Conservation (phyloP, 345 rosid species). For the Odontarrhena argentea region DNA sequence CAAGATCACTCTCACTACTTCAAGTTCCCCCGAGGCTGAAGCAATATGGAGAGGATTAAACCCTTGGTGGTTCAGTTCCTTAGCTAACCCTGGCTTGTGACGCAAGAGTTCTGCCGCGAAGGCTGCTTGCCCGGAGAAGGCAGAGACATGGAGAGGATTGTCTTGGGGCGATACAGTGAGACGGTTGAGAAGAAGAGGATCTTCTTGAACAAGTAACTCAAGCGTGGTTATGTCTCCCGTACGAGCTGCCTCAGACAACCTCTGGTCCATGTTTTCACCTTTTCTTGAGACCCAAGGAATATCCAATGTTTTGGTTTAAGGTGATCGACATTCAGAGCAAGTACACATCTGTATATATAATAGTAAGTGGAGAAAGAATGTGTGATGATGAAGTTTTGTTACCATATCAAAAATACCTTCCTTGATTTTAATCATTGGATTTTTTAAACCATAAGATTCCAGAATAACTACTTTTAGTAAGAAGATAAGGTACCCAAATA, state of each 20-base stretch:
- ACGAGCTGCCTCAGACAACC: constrained; percentile 33
- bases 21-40: constrained; percentile 10
- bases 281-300: constrained; percentile 13
- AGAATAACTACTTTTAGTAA: background rate
- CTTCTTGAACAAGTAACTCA: constrained; percentile 23
- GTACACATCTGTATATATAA: constrained; percentile 9
- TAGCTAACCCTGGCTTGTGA: constrained; percentile 20
- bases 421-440: background rate
- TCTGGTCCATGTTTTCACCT: constrained; percentile 24
- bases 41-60: constrained; percentile 32
- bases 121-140: constrained; percentile 21
- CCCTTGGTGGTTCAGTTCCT: constrained; percentile 21
- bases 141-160: constrained; percentile 39
- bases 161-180: constrained; percentile 15
- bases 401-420: constrained; percentile 9
- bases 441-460: constrained; percentile 9
- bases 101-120: background rate
- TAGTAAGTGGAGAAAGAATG: constrained; percentile 11
- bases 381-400: constrained; percentile 22
- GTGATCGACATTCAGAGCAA: constrained; percentile 13
- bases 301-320: background rate
- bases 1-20: constrained; percentile 17
- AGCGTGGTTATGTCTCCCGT: constrained; percentile 24
- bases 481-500: constrained; percentile 19
- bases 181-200: constrained; percentile 35